Evolutionary conservation across 2,329 filamentous ascomycete genomes (phyloP).

Genomic region (Myriosclerotinia duriaeana): DNA sequence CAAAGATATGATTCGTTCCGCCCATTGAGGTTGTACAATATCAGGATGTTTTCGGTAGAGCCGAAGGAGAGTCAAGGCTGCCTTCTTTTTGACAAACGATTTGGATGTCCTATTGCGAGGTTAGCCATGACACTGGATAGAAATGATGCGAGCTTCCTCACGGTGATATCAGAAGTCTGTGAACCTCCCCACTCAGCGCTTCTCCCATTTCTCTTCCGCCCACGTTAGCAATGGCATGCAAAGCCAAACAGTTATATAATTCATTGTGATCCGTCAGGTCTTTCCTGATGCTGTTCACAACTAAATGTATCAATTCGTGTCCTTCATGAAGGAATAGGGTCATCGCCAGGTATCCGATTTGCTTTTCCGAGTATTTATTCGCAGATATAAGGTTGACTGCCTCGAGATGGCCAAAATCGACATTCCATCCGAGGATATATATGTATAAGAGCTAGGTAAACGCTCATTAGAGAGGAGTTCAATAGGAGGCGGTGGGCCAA

Average conservation of each 20-base stretch:
- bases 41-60: slow-evolving; percentile 91
- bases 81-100: slow-evolving; percentile 99
- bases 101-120: slow-evolving; percentile 66
- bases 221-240: slow-evolving; percentile 98
- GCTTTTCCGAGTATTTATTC: slow-evolving; percentile 97
- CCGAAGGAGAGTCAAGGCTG: slow-evolving; percentile 85
- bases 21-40: slow-evolving; percentile 96
- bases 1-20: slow-evolving; percentile 94
- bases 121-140: slow-evolving; percentile 8
- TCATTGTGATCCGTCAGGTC: slow-evolving; percentile 94
- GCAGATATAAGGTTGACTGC: slow-evolving; percentile 97
- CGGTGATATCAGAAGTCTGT: slow-evolving; percentile 91
- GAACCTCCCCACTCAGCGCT: slow-evolving; percentile 86
- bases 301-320: slow-evolving; percentile 91
- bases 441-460: slow-evolving; percentile 75
- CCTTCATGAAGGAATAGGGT: slow-evolving; percentile 96
- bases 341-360: slow-evolving; percentile 97
- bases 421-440: slow-evolving; percentile 98
- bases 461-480: slow-evolving; percentile 8
- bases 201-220: slow-evolving; percentile 97
- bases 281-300: slow-evolving; percentile 98
- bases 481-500: not conserved
- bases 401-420: slow-evolving; percentile 97
- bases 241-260: slow-evolving; percentile 91
- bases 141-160: slow-evolving; percentile 50